Evolutionary conservation across 176 grass and related monocot genomes (phyloP).

Genomic region (Musa schizocarpa): DNA sequence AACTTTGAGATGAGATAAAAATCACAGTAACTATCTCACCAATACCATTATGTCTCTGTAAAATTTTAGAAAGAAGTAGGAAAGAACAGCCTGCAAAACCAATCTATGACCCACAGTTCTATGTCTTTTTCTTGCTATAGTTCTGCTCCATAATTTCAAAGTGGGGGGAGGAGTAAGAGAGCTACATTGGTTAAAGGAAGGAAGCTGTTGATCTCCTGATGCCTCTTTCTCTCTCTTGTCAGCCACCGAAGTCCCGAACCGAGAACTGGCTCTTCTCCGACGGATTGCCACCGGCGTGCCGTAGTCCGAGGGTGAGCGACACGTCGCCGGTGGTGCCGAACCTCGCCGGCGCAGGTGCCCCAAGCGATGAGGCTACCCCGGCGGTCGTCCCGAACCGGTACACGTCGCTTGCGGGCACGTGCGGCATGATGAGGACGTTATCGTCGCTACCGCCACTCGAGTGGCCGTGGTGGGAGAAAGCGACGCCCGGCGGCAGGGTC

Average conservation of each 20-base stretch:
- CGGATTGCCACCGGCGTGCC: slow-evolving; percentile 34
- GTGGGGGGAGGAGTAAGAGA: neutral
- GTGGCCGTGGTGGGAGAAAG: neutral
- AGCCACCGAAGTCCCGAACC: slow-evolving; percentile 80
- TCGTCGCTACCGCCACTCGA: slow-evolving; percentile 36
- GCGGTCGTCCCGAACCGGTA: slow-evolving; percentile 34
- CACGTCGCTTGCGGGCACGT: slow-evolving; percentile 41
- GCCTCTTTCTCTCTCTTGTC: slow-evolving; percentile 2
- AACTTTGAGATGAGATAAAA: neutral
- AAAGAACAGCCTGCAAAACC: slow-evolving; percentile 3
- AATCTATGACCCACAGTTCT: slow-evolving; percentile 16
- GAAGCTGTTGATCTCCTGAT: too few species aligned
- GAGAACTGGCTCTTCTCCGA: slow-evolving; percentile 52
- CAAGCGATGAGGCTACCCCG: slow-evolving; percentile 29
- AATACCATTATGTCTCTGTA: neutral
- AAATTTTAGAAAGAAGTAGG: neutral
- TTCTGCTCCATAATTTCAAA: neutral
- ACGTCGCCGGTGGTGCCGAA: slow-evolving; percentile 67
- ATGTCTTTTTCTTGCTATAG: neutral
- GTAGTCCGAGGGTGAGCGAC: slow-evolving; percentile 82
- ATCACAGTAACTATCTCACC: too few species aligned
- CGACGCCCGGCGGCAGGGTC: neutral
- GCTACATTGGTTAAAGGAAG: too few species aligned
- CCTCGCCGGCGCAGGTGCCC: slow-evolving; percentile 28
- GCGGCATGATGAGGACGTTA: slow-evolving; percentile 36